A percentile compares a stretch with the other conserved stretches of the same genome.
Conservation (phyloP, 2,329 filamentous ascomycete genomes). For the Whalleya microplaca region DNA sequence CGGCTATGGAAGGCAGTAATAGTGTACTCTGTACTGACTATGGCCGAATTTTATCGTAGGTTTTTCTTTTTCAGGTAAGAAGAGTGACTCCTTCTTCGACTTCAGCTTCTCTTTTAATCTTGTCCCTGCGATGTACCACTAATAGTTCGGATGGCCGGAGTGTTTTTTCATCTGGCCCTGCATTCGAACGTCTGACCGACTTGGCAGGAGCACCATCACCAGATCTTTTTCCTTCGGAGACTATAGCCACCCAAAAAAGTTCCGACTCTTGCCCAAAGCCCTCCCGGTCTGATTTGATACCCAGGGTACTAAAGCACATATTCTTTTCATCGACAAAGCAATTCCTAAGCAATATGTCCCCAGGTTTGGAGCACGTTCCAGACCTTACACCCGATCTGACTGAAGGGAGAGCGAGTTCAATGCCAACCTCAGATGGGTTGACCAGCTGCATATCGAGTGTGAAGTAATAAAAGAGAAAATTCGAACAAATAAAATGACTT, state of each 20-base stretch:
- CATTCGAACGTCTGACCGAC: conserved; percentile 31
- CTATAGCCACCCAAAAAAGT: conserved; percentile 29
- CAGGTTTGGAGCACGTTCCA: conserved; percentile 6
- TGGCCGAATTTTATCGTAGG: conserved; percentile 38
- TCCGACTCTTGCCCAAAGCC: conserved; percentile 28
- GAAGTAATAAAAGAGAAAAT: conserved; percentile 10
- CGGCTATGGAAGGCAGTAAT: conserved; percentile 49
- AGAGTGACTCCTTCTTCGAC: conserved; percentile 30
- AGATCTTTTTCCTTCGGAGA: conserved; percentile 29
- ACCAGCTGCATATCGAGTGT: conserved; percentile 13
- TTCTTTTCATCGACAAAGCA: conserved; percentile 19
- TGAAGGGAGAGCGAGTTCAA: conserved; percentile 8
- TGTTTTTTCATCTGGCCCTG: conserved; percentile 28
- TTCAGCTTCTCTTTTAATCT: conserved; percentile 24
- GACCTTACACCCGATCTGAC: conserved; percentile 10
- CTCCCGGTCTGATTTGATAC: conserved; percentile 18
- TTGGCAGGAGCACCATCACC: conserved; percentile 29
- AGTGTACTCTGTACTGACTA: conserved; percentile 40
- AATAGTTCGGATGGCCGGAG: conserved; percentile 27
- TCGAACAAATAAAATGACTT: conserved; percentile 54
- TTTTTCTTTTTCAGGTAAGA: conserved; percentile 31
- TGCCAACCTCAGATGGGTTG: conserved; percentile 18
- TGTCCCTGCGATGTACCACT: conserved; percentile 31
- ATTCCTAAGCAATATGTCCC: conserved; percentile 7
- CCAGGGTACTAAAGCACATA: conserved; percentile 27